Base-by-base conservation (phyloP, 1,139 yeast genomes). In the Hemisphaericaspora subhashii region DNA sequence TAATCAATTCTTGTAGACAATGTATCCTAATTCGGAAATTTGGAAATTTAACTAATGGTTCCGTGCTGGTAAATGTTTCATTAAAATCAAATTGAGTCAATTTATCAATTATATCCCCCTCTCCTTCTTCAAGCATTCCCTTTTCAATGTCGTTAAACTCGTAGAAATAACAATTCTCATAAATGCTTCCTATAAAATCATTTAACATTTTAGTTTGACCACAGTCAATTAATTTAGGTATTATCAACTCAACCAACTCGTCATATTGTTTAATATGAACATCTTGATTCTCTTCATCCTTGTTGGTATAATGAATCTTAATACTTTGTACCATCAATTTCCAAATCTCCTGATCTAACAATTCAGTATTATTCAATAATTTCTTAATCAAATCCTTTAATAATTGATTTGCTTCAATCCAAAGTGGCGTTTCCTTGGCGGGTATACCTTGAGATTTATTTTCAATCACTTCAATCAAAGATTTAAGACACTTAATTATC, bases 231-330 rank as follows among this genome's bases (percentile, higher is more conserved):
- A 71, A 51, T 17, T 48, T 53, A 0, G 77, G 73, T 3, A 81
- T 47, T 1, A 85, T 56, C 1, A 73, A 47, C 0, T 50, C 47
- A 30, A 74, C 71, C 42, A 81, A 62, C 4, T 54, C 54, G 2
- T 55, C 44, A 53, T 79, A 85, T 33, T 74, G 77, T 8, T 53
- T 47, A 6, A 74, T 60, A 48, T 81, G 84, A 46, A 72, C 66
- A 0, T 47, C 50, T 50, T 82, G 88, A 41, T 73, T 68, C 2
- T 49, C 55, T 7, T 48, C 46, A 13, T 54, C 67, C 5, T 55
- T 46, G 3, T 59, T 56, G 12, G 52, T 45, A 39, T 77, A 62
- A 23, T 77, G 65, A 4, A 69, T 59, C n/a, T 64, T 60, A 28
- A 80, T 58, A 15, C 75, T 60, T 20, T 65, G 59, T 13, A 78